Percentiles rank a stretch among this genome's conserved stretches.
Evolutionary conservation across 2,329 filamentous ascomycete species (phyloP).

Genomic region (Hypoxylon sp.): DNA sequence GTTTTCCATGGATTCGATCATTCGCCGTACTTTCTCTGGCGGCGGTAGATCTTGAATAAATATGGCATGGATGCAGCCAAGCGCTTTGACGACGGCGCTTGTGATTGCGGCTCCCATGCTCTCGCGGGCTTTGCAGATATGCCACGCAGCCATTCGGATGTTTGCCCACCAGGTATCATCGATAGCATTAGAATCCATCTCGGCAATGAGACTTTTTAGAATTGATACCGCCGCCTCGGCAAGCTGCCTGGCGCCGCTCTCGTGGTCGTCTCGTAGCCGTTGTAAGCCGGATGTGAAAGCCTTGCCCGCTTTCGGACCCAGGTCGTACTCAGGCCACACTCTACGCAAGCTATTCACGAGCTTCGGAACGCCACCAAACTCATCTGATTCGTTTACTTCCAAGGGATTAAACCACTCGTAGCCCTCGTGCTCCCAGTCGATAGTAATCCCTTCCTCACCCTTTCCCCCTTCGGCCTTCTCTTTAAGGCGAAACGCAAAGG

Average conservation of each 20-base stretch:
- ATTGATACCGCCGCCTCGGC: conserved; percentile 67
- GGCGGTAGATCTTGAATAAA: conserved; percentile 45
- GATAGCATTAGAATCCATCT: conserved; percentile 51
- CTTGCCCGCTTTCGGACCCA: conserved; percentile 62
- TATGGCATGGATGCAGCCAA: conserved; percentile 58
- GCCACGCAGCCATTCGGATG: conserved; percentile 71
- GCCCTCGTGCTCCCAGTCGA: conserved; percentile 74
- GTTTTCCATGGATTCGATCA: conserved; percentile 49
- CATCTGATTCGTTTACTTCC: conserved; percentile 62
- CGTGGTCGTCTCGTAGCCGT: conserved; percentile 68
- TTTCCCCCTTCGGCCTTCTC: conserved; percentile 55
- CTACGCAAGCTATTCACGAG: conserved; percentile 71
- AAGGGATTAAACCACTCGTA: conserved; percentile 72
- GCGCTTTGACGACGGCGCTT: conserved; percentile 62
- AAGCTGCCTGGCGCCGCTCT: conserved; percentile 72
- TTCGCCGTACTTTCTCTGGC: conserved; percentile 47
- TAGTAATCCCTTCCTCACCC: conserved; percentile 64
- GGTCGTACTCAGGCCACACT: conserved; percentile 71
- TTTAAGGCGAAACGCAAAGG: conserved; percentile 72
- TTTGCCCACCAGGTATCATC: conserved; percentile 68
- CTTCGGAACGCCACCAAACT: conserved; percentile 69
- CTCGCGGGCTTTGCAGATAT: conserved; percentile 75
- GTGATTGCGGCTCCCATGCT: conserved; percentile 76
- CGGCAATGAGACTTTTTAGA: conserved; percentile 63
- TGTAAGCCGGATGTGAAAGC: conserved; percentile 64